Conservation (phyloP, 2,329 filamentous ascomycete genomes). For the Amphichorda felina region DNA sequence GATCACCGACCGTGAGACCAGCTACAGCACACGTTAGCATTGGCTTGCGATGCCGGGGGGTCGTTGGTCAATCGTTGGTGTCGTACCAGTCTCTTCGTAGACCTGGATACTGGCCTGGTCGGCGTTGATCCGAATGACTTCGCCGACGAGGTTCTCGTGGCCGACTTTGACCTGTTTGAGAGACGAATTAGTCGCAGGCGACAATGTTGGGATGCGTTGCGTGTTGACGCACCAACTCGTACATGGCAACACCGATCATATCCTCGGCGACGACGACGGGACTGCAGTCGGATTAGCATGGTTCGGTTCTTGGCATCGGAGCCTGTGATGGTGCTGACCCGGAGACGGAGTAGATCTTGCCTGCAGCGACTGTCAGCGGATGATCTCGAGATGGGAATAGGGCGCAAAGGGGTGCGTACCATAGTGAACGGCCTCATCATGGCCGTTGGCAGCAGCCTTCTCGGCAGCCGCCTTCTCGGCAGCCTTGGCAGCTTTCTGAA, state of each 20-base stretch:
- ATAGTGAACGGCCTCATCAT: constrained; percentile 23
- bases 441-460: constrained; percentile 20
- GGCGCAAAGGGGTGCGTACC: constrained; percentile 26
- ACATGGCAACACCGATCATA: constrained; percentile 99
- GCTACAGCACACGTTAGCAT: constrained; percentile 37
- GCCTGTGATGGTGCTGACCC: constrained; percentile 31
- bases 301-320: constrained; percentile 3
- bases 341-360: constrained; percentile 51
- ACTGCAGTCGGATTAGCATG: constrained; percentile 25
- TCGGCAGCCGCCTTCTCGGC: constrained; percentile 22
- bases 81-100: constrained; percentile 92
- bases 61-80: constrained; percentile 1
- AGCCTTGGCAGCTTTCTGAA: constrained; percentile 8
- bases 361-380: constrained; percentile 15
- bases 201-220: background rate
- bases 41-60: constrained; percentile 4
- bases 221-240: constrained; percentile 75
- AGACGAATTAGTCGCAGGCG: background rate
- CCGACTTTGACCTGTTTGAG: constrained; percentile 69
- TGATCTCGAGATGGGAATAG: background rate
- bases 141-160: constrained; percentile 82
- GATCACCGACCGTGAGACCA: constrained; percentile 91
- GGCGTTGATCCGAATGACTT: constrained; percentile 94
- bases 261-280: constrained; percentile 96
- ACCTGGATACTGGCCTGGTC: constrained; percentile 98